Evolutionary conservation across 2,329 filamentous ascomycete species (phyloP).

Genomic region (Ophiostoma sp.): DNA sequence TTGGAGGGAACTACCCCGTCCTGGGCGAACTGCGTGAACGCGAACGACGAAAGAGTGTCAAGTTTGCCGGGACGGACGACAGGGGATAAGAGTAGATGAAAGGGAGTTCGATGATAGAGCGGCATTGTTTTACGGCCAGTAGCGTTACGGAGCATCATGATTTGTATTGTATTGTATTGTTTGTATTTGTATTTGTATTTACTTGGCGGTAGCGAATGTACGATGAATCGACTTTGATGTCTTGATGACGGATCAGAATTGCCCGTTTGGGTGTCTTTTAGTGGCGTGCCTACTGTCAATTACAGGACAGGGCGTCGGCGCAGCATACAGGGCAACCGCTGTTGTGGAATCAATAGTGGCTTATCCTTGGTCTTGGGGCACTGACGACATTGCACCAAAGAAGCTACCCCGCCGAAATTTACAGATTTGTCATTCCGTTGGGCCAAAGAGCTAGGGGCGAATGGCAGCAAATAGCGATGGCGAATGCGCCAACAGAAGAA

Average conservation of each 20-base stretch:
- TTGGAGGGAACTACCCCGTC: background rate
- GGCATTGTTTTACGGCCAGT: background rate
- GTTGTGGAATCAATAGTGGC: background rate
- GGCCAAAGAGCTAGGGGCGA: background rate
- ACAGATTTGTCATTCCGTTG: constrained; percentile 11
- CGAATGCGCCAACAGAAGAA: background rate
- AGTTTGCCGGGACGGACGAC: constrained; percentile 53
- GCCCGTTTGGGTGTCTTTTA: background rate
- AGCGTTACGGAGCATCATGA: background rate
- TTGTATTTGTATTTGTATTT: constrained; percentile 9
- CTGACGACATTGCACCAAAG: constrained; percentile 2
- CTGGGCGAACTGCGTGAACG: constrained; percentile 40
- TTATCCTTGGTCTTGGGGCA: too few relatives aligned
- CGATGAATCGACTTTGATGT: background rate
- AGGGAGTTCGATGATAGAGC: background rate
- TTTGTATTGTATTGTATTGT: background rate
- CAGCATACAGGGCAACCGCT: too few relatives aligned
- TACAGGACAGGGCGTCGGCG: too few relatives aligned
- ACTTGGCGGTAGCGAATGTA: background rate
- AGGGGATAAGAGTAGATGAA: background rate
- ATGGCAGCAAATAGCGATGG: background rate
- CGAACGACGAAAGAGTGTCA: constrained; percentile 64
- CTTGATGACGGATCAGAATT: constrained; percentile 5
- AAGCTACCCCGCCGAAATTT: constrained; percentile 11
- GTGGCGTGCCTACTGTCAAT: too few relatives aligned